Conservation (phyloP, 129 eudicot genomes). For the carrot (Daucus carota) region DNA sequence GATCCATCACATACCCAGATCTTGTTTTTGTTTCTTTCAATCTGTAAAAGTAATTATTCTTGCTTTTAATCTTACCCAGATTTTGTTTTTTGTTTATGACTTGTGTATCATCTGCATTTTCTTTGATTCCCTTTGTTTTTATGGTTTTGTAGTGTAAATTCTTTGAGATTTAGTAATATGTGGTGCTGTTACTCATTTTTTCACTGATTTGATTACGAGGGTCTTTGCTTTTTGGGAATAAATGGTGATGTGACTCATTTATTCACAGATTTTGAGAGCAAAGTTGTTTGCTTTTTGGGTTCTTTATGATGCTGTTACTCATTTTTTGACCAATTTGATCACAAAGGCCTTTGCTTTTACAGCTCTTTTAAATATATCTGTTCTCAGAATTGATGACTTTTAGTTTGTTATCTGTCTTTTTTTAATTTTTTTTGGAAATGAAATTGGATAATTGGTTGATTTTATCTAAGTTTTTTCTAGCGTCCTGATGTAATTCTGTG, state of each 20-base stretch:
- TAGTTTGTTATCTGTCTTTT: too few relatives aligned
- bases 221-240: not conserved
- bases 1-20: not conserved
- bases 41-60: not conserved
- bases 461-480: not conserved
- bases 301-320: too few relatives aligned
- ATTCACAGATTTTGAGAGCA: not conserved
- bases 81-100: too few relatives aligned
- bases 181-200: not conserved
- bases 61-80: not conserved
- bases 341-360: too few relatives aligned
- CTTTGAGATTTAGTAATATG: not conserved
- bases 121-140: not conserved
- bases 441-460: too few relatives aligned
- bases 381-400: too few relatives aligned
- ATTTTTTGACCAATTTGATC: too few relatives aligned
- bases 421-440: too few relatives aligned
- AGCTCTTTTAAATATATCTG: not conserved
- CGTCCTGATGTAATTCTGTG: not conserved
- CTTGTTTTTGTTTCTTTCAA: not conserved
- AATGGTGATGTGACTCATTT: not conserved
- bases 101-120: not conserved
- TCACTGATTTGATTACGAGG: not conserved
- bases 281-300: not conserved
- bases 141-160: not conserved